Evolutionary conservation across 495 filamentous ascomycete genomes (phyloP).

Genomic region (Talaromyces thailandensis): DNA sequence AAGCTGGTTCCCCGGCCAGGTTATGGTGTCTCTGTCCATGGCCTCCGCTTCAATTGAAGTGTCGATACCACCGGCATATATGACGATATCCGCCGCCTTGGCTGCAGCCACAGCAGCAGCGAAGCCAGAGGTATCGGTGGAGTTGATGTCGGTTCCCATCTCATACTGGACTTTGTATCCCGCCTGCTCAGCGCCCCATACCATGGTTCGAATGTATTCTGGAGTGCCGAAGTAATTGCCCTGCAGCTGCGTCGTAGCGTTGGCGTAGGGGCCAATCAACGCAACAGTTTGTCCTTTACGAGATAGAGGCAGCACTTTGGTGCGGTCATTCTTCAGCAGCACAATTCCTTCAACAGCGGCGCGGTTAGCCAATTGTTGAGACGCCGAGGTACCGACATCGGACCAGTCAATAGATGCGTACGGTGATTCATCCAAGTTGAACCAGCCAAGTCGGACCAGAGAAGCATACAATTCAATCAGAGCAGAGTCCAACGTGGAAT

Average conservation of each 20-base stretch:
- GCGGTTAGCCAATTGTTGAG: constrained; percentile 37
- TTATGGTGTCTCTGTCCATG: constrained; percentile 36
- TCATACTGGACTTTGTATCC: constrained; percentile 36
- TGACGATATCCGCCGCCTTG: constrained; percentile 34
- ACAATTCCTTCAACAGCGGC: constrained; percentile 45
- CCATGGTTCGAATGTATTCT: constrained; percentile 38
- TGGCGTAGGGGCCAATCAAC: constrained; percentile 44
- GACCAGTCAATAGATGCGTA: constrained; percentile 34
- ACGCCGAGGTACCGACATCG: constrained; percentile 35
- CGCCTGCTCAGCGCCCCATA: constrained; percentile 35
- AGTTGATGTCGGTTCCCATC: constrained; percentile 27
- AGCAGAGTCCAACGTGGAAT: constrained; percentile 31
- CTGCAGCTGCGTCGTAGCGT: constrained; percentile 47
- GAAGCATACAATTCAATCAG: constrained; percentile 40
- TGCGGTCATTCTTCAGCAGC: constrained; percentile 47
- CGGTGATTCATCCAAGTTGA: constrained; percentile 29
- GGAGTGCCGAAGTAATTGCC: constrained; percentile 46
- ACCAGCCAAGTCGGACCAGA: constrained; percentile 45
- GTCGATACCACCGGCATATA: constrained; percentile 46
- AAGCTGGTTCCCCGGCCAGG: constrained; percentile 42
- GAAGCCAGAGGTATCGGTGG: constrained; percentile 27
- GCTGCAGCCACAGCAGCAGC: constrained; percentile 31
- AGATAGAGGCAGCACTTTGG: constrained; percentile 29
- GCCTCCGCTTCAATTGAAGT: constrained; percentile 36
- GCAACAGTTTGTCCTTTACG: constrained; percentile 28